These are phyloP conservation scores for Ophiostoma piceae DNA, from an alignment of 2,329 filamentous ascomycete genomes.

Conservation along the genomic window DNA sequence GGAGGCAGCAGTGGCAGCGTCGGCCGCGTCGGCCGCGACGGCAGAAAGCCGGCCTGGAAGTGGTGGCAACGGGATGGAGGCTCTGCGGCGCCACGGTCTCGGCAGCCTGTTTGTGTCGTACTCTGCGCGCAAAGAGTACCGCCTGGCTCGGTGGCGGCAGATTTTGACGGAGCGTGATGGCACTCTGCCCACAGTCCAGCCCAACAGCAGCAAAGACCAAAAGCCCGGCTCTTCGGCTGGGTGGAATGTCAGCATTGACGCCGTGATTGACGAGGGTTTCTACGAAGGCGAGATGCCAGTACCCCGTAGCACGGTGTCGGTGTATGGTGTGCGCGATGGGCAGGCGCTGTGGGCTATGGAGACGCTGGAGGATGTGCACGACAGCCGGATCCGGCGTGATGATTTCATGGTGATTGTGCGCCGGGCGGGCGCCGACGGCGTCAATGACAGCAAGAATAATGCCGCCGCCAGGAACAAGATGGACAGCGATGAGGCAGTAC, in stretches of 20 bases:
- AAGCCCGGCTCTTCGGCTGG: background rate
- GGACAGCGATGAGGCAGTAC: background rate
- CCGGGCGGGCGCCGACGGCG: conserved; percentile 13
- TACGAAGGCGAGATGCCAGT: conserved; percentile 33
- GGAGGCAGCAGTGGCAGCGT: background rate
- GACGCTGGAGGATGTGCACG: conserved; percentile 27
- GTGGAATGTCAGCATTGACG: conserved; percentile 22
- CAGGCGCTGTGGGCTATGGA: conserved; percentile 33
- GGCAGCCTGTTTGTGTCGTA: conserved; percentile 23
- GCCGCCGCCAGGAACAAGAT: background rate
- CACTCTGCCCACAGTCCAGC: background rate
- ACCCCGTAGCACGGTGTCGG: conserved; percentile 44
- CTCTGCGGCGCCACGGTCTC: conserved; percentile 19
- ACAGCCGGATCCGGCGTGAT: conserved; percentile 22
- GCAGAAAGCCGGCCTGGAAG: background rate
- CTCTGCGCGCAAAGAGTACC: conserved; percentile 24
- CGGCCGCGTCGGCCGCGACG: background rate
- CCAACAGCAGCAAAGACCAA: background rate
- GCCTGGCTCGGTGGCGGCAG: conserved; percentile 26
- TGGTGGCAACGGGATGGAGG: background rate
- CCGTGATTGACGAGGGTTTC: conserved; percentile 24
- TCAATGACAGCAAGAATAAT: background rate
- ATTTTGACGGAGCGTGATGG: conserved; percentile 25
- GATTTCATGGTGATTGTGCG: conserved; percentile 28
- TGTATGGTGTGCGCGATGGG: conserved; percentile 58